Evolutionary conservation across 1,284 basidiomycete species (phyloP), one percentile per base, ranked within the genome.

Genomic region (Cryptococcus deneoformans): DNA sequence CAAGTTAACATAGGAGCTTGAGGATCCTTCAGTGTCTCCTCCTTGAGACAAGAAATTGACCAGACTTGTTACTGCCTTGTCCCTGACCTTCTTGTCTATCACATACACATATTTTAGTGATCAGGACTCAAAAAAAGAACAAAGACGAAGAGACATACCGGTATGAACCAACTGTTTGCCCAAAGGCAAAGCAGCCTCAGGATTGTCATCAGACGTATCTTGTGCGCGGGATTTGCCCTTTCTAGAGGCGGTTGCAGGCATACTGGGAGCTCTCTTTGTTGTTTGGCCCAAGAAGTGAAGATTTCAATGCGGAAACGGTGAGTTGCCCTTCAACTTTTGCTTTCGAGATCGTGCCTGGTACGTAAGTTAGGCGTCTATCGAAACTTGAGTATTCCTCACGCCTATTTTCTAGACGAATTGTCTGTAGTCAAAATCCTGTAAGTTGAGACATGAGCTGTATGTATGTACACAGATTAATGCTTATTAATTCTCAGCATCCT

Each of bases 111-210:
- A 11, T 20, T 29, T 29, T 29, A 29, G 7, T 14, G 12, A 20
- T 11, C 52, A 50, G 35, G 7, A 34, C 49, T 43, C 36, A 42
- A 29, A 34, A 14, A 16, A 24, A 34, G 36, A 38, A 8, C 16
- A 43, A 43, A 35, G 53, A 38, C 40, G 45, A 50, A 29, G 29
- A 37, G 24, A 58, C 56, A 49, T 69, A 92, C 92, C 91, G 63
- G 88, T 91, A 46, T 91, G 92, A 9, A 91, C 91, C 40, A 96
- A 85, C 73, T 89, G 90, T 78, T 95, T 96, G 54, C 85, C 92
- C 20, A 94, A 78, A 2, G 92, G 91, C 54, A 80, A 66, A 5
- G 63, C 59, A 1, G 70, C 69, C 16, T 61, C 52, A 2, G 61
- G 52, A 47, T 69, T 69, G 11, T 61, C 61, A 38, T 68, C 66